phyloP scores from a whole-genome alignment of 2,329 filamentous ascomycete genomes.

The Cercospora beticola region DNA sequence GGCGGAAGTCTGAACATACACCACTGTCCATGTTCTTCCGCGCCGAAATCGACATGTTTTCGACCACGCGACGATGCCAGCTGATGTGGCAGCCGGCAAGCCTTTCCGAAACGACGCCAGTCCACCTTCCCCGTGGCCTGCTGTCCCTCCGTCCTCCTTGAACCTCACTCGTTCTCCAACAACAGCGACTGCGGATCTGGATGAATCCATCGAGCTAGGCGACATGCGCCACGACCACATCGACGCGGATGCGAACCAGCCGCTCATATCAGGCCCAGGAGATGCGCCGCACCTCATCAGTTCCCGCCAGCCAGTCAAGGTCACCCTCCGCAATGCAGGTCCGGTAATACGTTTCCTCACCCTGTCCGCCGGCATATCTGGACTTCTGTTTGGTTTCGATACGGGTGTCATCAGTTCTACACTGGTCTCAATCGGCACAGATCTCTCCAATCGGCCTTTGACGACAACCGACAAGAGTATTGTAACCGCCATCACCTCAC shows the following conservation, averaged over 20 bases:
- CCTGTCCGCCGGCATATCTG: constrained; percentile 58
- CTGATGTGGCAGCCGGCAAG: neutral
- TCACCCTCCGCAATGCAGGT: constrained; percentile 26
- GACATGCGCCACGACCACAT: constrained; percentile 21
- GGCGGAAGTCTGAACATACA: neutral
- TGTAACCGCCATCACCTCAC: constrained; percentile 58
- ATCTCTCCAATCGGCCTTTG: constrained; percentile 51
- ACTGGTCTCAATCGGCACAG: constrained; percentile 55
- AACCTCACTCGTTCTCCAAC: neutral
- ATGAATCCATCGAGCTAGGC: constrained; percentile 17
- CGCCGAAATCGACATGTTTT: constrained; percentile 3
- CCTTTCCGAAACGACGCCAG: constrained; percentile 9
- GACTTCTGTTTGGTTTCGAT: constrained; percentile 62
- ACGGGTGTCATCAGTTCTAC: constrained; percentile 63
- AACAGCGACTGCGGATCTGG: constrained; percentile 8
- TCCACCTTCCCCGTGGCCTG: neutral
- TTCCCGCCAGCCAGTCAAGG: neutral
- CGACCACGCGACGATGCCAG: constrained; percentile 3
- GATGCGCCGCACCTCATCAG: neutral
- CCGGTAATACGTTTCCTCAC: constrained; percentile 56
- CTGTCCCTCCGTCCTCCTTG: neutral
- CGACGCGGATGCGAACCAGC: constrained; percentile 35
- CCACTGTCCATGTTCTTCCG: constrained; percentile 2
- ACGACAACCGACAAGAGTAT: constrained; percentile 57
- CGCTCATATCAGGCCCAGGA: constrained; percentile 11